A percentile compares a stretch with the other conserved stretches of the same genome.
Conservation (phyloP, 257 asterid species). For the Verbena officinalis region DNA sequence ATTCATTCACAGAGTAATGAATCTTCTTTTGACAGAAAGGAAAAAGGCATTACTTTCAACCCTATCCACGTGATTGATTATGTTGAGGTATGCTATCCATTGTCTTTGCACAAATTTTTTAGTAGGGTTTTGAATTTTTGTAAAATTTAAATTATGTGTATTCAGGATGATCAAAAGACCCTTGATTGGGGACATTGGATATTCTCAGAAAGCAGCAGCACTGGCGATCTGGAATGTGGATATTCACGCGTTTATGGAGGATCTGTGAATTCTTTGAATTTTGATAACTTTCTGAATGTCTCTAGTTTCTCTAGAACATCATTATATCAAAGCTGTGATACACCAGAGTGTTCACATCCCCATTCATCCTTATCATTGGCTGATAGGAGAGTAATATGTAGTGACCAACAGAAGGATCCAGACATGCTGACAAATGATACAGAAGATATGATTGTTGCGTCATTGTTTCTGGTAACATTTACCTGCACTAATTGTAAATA, state of each 20-base stretch:
- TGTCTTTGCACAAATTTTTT: background rate
- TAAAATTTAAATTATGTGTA: constrained; percentile 26
- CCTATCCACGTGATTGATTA: constrained; percentile 83
- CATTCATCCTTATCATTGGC: constrained; percentile 34
- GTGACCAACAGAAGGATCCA: constrained; percentile 31
- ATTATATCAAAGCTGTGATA: constrained; percentile 36
- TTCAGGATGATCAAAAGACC: constrained; percentile 57
- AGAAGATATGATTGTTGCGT: constrained; percentile 32
- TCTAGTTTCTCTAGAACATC: constrained; percentile 36
- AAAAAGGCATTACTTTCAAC: constrained; percentile 51
- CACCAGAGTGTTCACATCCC: constrained; percentile 23
- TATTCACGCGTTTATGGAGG: constrained; percentile 51
- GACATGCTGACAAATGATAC: constrained; percentile 34
- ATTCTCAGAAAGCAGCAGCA: constrained; percentile 53
- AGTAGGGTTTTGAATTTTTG: constrained; percentile 16
- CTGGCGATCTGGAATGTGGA: constrained; percentile 41
- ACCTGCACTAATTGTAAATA: constrained; percentile 19
- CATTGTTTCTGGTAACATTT: constrained; percentile 38
- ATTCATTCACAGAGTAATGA: constrained; percentile 48
- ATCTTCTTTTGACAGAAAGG: constrained; percentile 51
- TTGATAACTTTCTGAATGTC: constrained; percentile 50
- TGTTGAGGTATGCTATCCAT: constrained; percentile 54
- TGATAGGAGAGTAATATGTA: constrained; percentile 25
- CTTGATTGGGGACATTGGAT: constrained; percentile 79
- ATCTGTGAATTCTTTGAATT: constrained; percentile 56